Evolutionary conservation across 805 yeast species (phyloP).

Genomic region (Candida tibetensis): DNA sequence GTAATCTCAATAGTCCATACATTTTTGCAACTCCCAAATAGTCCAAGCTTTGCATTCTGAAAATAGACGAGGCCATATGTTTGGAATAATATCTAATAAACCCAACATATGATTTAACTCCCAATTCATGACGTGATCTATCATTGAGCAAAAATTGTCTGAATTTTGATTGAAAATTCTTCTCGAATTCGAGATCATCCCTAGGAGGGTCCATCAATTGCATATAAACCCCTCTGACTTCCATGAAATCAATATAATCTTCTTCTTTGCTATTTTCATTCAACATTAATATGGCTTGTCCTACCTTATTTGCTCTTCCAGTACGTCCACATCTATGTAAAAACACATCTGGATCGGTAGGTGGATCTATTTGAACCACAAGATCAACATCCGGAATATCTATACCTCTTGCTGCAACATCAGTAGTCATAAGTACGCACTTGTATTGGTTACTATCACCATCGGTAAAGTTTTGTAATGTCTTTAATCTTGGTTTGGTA

Average conservation of each 20-base stretch:
- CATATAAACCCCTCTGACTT: constrained; percentile 59
- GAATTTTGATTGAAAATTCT: constrained; percentile 21
- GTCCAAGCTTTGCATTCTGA: constrained; percentile 69
- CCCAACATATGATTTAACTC: constrained; percentile 77
- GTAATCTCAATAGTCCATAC: constrained; percentile 80
- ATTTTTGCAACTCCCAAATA: constrained; percentile 67
- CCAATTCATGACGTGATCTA: constrained; percentile 77
- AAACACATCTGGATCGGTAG: constrained; percentile 87
- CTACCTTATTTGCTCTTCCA: constrained; percentile 84
- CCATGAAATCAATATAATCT: constrained; percentile 76
- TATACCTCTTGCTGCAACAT: constrained; percentile 97
- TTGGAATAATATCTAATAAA: constrained; percentile 81
- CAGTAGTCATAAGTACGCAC: constrained; percentile 81
- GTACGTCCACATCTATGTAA: constrained; percentile 95
- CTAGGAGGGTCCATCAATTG: constrained; percentile 32
- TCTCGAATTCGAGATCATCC: constrained; percentile 22
- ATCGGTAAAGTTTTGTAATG: constrained; percentile 59
- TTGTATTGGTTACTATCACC: constrained; percentile 40
- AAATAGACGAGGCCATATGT: constrained; percentile 85
- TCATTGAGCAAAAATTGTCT: constrained; percentile 65
- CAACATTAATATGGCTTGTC: constrained; percentile 74
- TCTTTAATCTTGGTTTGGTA: constrained; percentile 74
- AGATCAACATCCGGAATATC: constrained; percentile 94
- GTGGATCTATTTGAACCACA: constrained; percentile 93
- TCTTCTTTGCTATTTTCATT: constrained; percentile 72